Base-by-base conservation (phyloP, 2,329 filamentous ascomycete genomes). In the Fusarium annulatum region DNA sequence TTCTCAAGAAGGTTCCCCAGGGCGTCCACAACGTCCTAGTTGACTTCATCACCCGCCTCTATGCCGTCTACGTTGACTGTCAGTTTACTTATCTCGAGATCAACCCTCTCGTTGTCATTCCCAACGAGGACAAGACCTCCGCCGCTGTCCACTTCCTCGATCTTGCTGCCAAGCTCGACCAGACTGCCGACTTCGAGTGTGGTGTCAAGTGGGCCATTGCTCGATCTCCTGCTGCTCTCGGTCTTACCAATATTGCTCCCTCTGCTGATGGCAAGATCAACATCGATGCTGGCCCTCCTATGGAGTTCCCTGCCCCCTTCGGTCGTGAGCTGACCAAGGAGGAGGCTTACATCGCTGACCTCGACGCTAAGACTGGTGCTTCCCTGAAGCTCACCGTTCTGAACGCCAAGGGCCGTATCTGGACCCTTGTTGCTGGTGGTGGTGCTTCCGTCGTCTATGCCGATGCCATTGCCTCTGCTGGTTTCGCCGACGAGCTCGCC, bases 31-130 rank as follows among this genome's bases (percentile, higher is more conserved):
- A 97, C 82, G 96, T 99, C 81, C 91, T 99, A 69, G 94, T 99
- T 73, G 96, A 99, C 90, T 99, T 99, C 90, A 99, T 99, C 88
- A 94, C 94, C 81, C 92, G 96, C 80, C 90, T 99, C 77, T 99
- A 99, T 84, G 96, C 96, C 79, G 96, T 99, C 87, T 99, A 98
- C 82, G 96, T 98, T 76, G 96, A 99, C 89, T 97, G 94, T 91
- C 96, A 99, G 86, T 99, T 99, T 91, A 98, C 96, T 81, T 99
- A 99, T 88, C 94, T 99, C 79, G 96, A 99, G 87, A 99, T 99
- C 89, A 99, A 99, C 91, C 96, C 96, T 78, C 88, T 99, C 75
- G 96, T 99, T 72, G 96, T 98, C 83, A 96, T 99, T 80, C 96
- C 96, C 84, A 98, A 98, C 85, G 92, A 90, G 77, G 92, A 95